phyloP scores from a whole-genome alignment of 2,329 filamentous ascomycete species.

The Xylariaceae sp. region DNA sequence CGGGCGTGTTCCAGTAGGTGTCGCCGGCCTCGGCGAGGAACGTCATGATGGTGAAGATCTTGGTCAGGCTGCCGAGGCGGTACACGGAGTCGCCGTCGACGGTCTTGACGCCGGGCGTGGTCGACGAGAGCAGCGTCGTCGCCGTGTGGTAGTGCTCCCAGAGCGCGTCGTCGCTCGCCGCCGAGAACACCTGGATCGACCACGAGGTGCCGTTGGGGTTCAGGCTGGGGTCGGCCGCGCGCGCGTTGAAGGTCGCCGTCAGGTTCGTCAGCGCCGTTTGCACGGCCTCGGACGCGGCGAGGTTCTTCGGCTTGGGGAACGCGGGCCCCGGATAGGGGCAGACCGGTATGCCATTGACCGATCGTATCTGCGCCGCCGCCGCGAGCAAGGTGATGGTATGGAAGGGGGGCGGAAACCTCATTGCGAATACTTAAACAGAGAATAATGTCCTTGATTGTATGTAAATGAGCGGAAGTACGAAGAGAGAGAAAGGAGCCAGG shows the following conservation, averaged over 20 bases:
- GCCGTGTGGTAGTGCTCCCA: constrained; percentile 38
- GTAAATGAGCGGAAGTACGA: background rate
- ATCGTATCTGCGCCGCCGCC: constrained; percentile 6
- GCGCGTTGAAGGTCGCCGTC: constrained; percentile 34
- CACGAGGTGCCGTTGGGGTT: constrained; percentile 40
- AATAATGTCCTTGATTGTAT: too few species aligned
- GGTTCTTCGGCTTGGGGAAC: constrained; percentile 38
- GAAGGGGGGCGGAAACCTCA: constrained; percentile 1
- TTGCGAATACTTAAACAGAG: background rate
- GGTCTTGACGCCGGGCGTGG: constrained; percentile 24
- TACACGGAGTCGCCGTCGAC: constrained; percentile 35
- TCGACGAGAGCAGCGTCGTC: constrained; percentile 19
- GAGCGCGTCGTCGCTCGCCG: constrained; percentile 28
- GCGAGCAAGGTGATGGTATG: constrained; percentile 6
- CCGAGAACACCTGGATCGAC: constrained; percentile 39
- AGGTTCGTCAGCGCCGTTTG: constrained; percentile 36
- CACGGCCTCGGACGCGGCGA: constrained; percentile 34
- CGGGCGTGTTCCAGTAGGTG: constrained; percentile 33
- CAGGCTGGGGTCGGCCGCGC: constrained; percentile 29
- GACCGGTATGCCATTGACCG: constrained; percentile 31
- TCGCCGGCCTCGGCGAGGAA: constrained; percentile 36
- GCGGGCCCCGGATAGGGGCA: constrained; percentile 40
- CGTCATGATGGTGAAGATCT: constrained; percentile 38
- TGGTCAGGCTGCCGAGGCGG: constrained; percentile 36
- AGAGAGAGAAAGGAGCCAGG: background rate